A percentile compares a stretch with the other conserved stretches of the same genome.
Conservation (phyloP, 2,329 filamentous ascomycete species). For the Aspergillus udagawae region DNA sequence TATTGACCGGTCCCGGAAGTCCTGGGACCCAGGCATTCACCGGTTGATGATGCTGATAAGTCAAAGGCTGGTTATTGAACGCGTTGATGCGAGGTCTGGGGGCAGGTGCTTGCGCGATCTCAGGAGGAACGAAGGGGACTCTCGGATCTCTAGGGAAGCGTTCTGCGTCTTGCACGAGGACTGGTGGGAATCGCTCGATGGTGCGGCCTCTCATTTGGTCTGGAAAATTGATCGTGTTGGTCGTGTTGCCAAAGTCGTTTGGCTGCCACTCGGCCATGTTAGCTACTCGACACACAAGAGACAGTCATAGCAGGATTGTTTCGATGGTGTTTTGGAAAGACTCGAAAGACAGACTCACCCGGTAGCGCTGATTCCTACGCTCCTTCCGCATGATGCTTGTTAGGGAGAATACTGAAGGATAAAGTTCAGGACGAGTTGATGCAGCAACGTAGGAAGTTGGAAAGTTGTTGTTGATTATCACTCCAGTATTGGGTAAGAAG, state of each 20-base stretch:
- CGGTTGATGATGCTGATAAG: background rate
- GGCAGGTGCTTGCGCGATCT: background rate
- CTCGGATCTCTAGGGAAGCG: background rate
- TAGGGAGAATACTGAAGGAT: background rate
- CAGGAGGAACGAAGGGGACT: background rate
- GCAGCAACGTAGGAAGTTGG: background rate
- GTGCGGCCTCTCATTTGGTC: background rate
- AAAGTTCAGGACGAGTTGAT: background rate
- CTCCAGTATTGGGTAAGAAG: background rate
- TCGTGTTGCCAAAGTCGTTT: background rate
- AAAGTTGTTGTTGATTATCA: background rate
- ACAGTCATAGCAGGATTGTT: background rate
- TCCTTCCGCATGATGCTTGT: background rate
- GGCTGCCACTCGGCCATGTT: background rate
- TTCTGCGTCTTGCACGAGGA: background rate
- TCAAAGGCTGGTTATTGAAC: background rate
- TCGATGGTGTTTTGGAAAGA: background rate
- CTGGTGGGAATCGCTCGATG: background rate
- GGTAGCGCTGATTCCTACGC: background rate
- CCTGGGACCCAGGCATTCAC: background rate
- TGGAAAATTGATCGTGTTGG: background rate
- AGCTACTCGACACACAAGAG: background rate
- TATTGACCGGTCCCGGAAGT: background rate
- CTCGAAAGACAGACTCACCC: background rate
- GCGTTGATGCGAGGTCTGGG: background rate